A percentile compares a stretch with the other conserved stretches of the same genome.
These are phyloP conservation scores for Arabidopsis lyrata DNA, from an alignment of 441 rosid species.

Conservation along the genomic window DNA sequence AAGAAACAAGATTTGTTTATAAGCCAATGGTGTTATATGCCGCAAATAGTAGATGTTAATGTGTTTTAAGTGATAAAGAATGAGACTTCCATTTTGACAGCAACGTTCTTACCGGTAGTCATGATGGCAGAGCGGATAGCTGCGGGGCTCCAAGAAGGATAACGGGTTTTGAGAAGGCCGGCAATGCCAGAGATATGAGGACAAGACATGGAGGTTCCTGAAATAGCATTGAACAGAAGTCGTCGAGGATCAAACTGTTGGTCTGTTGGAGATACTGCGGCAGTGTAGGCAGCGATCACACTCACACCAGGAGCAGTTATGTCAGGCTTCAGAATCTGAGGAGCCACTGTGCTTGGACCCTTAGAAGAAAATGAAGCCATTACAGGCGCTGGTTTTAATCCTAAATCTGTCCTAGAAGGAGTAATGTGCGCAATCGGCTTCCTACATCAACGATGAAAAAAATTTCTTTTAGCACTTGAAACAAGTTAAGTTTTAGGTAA, in stretches of 20 bases:
- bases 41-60: not conserved
- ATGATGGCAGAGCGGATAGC: conserved; percentile 71
- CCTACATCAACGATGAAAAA: conserved; percentile 41
- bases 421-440: conserved; percentile 56
- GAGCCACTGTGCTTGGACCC: conserved; percentile 61
- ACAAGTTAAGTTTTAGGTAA: not conserved
- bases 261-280: conserved; percentile 57
- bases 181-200: conserved; percentile 72
- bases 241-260: conserved; percentile 55
- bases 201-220: conserved; percentile 80
- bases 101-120: conserved; percentile 59
- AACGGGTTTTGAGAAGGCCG: conserved; percentile 68
- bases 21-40: not conserved
- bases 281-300: conserved; percentile 66
- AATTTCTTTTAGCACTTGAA: not conserved
- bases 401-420: conserved; percentile 47
- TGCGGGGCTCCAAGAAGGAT: conserved; percentile 72
- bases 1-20: conserved; percentile 16
- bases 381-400: conserved; percentile 56
- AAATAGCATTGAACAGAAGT: conserved; percentile 51
- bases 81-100: not conserved
- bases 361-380: conserved; percentile 68
- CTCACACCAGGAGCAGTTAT: conserved; percentile 72
- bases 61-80: not conserved
- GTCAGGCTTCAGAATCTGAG: conserved; percentile 71